Base-by-base conservation (phyloP, 177 flowering plant species). In the Vitis hybrid region DNA sequence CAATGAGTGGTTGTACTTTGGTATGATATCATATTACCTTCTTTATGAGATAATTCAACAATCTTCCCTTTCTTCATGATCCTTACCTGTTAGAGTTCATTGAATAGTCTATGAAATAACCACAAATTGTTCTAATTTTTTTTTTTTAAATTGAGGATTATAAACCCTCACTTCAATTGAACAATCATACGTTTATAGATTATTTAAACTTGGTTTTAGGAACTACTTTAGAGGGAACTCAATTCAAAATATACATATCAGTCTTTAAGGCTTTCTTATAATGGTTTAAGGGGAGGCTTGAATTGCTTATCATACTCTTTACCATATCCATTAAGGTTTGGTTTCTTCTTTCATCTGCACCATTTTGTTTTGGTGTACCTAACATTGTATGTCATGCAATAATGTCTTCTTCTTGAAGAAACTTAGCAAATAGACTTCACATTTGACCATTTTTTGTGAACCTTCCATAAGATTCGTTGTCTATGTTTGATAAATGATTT, bases 331-430 rank as follows among this genome's bases (percentile, higher is more conserved):
- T 50, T 64, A 64, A 19, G 17, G 52, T 64, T 8, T 17, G 18
- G 2, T 64, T 64, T 6, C 34, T 50, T 19, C 56, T 64, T 64
- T 64, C 67, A 6, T 15, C 51, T 30, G 54, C 59, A 54, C 45
- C 57, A 65, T 65, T 65, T 65, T 65, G 48, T 52, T 52, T 10
- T 48, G 68, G 68, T 52, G 68, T 21, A 17, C 68, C 40, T 12
- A 58, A 23, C 58, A 65, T 65, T 9, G 21, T 65, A 26, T 65
- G 54, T 26, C 51, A 51, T 2, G 58, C 68, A 52, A 49, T 6
- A 40, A 65, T 52, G 18, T 11, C 68, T 1, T 52, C 21, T 23
- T 52, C 19, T 21, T 21, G 2, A n/a, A 52, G 68, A 19, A 65
- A 23, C 19, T 52, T 65, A 13, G 68, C 48, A 65, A 65, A 65